Evolutionary conservation across 1,284 basidiomycete genomes (phyloP), one percentile per base, ranked within the genome.

Genomic region (Porphyrellus sp.): DNA sequence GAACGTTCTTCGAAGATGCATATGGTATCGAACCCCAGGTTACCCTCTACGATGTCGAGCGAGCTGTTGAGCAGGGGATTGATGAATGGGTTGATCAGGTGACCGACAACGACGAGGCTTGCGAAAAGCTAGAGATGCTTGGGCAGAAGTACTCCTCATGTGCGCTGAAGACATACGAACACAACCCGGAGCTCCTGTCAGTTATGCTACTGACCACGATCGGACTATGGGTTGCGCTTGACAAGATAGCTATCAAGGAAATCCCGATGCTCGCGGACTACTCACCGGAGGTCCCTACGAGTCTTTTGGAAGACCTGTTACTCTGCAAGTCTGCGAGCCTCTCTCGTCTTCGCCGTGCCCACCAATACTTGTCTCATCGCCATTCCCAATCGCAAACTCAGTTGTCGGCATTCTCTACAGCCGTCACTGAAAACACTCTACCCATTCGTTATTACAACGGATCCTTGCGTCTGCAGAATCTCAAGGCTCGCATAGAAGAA

Each of bases 141-240:
- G 63, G 68, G 9, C 24, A 49, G 18, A 48, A 59, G n/a, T 78
- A 78, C 48, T 56, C 58, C 2, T 31, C 34, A 0, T 35, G 54
- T 2, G 75, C 76, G 0, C 25, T 44, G 12, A 24, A 21, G 2
- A 46, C 52, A 1, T 77, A 77, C 47, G 39, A 27, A 5, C 49
- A 52, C 23, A 74, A 74, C 48, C 72, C 77, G 4, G 77, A 81
- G 50, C 58, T 69, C 20, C 49, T 64, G 16, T 81, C 79, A 0
- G 54, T 73, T 5, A 74, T 77, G 70, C 51, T 79, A n/a, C 62
- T 80, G 46, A 76, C 72, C 0, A 78, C 23, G 21, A n/a, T 45
- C 5, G 43, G 34, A 16, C 43, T 45, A 9, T 45, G 43, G 43
- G 21, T 45, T 18, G 43, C 43, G 5, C 23, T 45, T 3, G 31